Conservation (phyloP, 2,329 filamentous ascomycete species). For the Stemphylium beticola region DNA sequence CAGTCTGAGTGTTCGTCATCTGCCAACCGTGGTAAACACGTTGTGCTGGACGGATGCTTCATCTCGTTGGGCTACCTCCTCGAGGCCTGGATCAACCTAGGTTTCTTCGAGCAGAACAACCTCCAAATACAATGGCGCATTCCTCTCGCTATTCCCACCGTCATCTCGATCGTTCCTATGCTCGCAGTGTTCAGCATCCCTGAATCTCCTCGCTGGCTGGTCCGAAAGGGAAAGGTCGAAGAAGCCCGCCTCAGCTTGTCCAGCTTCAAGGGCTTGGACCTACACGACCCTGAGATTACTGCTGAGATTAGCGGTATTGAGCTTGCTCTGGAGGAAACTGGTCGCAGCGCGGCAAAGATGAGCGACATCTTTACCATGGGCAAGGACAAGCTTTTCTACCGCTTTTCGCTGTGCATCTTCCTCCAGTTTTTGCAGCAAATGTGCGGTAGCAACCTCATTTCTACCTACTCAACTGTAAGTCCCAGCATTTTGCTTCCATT, state of each 20-base stretch:
- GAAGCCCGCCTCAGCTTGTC: slow-evolving; percentile 62
- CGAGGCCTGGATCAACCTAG: slow-evolving; percentile 58
- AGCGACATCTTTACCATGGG: slow-evolving; percentile 59
- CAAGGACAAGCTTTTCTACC: slow-evolving; percentile 70
- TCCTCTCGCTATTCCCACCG: slow-evolving; percentile 69
- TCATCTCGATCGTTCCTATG: slow-evolving; percentile 62
- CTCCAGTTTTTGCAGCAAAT: slow-evolving; percentile 61
- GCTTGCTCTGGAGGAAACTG: slow-evolving; percentile 57
- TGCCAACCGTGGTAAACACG: slow-evolving; percentile 50
- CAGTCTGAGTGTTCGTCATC: slow-evolving; percentile 50
- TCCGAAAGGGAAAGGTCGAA: slow-evolving; percentile 69
- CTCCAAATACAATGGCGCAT: slow-evolving; percentile 70
- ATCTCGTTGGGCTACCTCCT: slow-evolving; percentile 55
- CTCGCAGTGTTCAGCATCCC: slow-evolving; percentile 69
- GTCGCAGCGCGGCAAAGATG: slow-evolving; percentile 68
- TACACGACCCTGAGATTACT: slow-evolving; percentile 62
- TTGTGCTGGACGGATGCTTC: slow-evolving; percentile 55
- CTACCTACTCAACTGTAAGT: slow-evolving; percentile 56
- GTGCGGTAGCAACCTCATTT: slow-evolving; percentile 58
- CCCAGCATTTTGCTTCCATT: slow-evolving; percentile 48
- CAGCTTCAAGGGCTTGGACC: slow-evolving; percentile 48
- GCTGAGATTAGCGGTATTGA: slow-evolving; percentile 67
- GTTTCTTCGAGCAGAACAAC: slow-evolving; percentile 64
- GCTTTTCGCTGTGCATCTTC: slow-evolving; percentile 58
- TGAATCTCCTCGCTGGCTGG: slow-evolving; percentile 72